Percentiles rank a stretch among this genome's conserved stretches.
Evolutionary conservation across 2,329 filamentous ascomycete species (phyloP).

Genomic region (Calonectria montana): DNA sequence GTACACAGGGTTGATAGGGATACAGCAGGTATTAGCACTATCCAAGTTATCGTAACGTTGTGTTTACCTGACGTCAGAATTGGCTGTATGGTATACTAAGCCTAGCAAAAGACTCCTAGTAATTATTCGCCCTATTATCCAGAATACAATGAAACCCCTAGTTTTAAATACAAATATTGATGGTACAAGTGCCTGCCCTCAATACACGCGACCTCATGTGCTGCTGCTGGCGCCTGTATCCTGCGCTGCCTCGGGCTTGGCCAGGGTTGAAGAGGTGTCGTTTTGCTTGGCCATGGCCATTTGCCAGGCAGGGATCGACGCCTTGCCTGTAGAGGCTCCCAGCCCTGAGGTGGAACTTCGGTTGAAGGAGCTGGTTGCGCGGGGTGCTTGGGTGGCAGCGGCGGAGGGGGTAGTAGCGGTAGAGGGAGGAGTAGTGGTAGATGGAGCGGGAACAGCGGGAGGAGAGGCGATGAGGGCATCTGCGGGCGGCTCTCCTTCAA

Average conservation of each 20-base stretch:
- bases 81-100: not conserved
- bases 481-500: constrained; percentile 42
- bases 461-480: constrained; percentile 17
- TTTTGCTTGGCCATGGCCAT: constrained; percentile 74
- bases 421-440: constrained; percentile 16
- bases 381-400: constrained; percentile 40
- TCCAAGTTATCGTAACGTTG: not conserved
- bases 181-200: constrained; percentile 19
- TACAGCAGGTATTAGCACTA: not conserved
- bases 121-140: constrained; percentile 18
- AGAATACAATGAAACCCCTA: not conserved
- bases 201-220: constrained; percentile 12
- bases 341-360: constrained; percentile 53
- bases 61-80: not conserved
- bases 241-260: constrained; percentile 41
- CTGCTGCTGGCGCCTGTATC: constrained; percentile 31
- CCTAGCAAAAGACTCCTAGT: not conserved
- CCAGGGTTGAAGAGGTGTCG: constrained; percentile 42
- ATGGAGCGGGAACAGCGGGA: too few species aligned
- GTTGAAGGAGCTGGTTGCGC: constrained; percentile 43
- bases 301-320: constrained; percentile 84
- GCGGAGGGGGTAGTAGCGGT: constrained; percentile 44
- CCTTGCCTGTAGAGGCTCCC: constrained; percentile 59
- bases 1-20: not conserved
- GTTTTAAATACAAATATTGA: constrained; percentile 21